Evolutionary conservation across 202 grass and related monocot species (phyloP).

Genomic region (Carex sylvatica): DNA sequence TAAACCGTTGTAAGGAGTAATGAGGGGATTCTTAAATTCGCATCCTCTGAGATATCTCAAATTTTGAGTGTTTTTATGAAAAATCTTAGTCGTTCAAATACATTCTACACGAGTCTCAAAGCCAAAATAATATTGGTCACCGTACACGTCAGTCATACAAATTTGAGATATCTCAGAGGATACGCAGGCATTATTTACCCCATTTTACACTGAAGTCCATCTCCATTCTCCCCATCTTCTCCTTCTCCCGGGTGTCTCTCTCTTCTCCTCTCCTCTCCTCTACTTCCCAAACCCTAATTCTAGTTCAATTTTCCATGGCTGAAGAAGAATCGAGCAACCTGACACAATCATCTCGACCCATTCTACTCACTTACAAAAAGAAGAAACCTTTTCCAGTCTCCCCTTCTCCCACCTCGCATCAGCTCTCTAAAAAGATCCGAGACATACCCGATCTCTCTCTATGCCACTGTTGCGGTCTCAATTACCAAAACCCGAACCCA

Average conservation of each 20-base stretch:
- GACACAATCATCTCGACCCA: neutral
- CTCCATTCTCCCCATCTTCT: conserved; percentile 21
- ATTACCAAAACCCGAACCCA: conserved; percentile 12
- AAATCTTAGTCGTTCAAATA: too few species aligned
- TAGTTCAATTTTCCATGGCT: conserved; percentile 9
- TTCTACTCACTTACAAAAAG: conserved; percentile 26
- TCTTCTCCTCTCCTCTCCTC: neutral
- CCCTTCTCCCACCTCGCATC: neutral
- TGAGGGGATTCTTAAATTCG: too few species aligned
- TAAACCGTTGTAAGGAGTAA: neutral
- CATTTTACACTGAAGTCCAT: neutral
- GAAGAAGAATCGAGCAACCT: neutral
- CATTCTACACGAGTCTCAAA: too few species aligned
- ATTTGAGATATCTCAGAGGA: too few species aligned
- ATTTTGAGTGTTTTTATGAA: too few species aligned
- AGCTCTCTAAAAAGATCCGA: conserved; percentile 16
- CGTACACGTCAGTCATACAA: too few species aligned
- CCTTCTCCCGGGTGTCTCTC: neutral
- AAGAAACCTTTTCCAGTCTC: neutral
- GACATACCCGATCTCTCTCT: conserved; percentile 41
- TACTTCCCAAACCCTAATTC: neutral
- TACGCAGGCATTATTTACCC: neutral
- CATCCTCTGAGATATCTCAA: too few species aligned
- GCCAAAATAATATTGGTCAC: too few species aligned
- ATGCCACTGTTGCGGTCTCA: conserved; percentile 55